phyloP scores from a whole-genome alignment of 139 green algal species.

The Raphidocelis subcapitata region DNA sequence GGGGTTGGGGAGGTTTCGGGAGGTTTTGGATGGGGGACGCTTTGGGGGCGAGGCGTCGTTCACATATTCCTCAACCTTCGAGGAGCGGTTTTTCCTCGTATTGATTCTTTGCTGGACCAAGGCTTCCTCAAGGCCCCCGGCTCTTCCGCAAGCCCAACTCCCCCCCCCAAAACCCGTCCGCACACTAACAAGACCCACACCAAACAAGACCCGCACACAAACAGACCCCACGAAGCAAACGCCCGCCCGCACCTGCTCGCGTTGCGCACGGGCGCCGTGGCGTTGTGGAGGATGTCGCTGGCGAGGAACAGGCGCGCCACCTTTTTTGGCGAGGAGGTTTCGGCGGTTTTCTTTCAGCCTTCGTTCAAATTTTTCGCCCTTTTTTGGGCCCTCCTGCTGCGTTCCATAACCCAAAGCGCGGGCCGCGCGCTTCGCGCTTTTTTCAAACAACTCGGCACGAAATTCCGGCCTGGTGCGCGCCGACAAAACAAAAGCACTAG shows the following conservation, averaged over 20 bases:
- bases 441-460: too few species aligned
- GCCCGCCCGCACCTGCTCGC: slow-evolving; percentile 47
- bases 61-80: too few species aligned
- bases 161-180: too few species aligned
- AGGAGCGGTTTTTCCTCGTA: too few species aligned
- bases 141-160: too few species aligned
- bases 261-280: slow-evolving; percentile 83
- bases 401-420: background rate
- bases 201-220: background rate
- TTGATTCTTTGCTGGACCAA: too few species aligned
- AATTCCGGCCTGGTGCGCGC: too few species aligned
- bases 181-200: too few species aligned
- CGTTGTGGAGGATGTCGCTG: slow-evolving; percentile 96
- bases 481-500: too few species aligned
- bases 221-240: background rate
- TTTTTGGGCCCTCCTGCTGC: background rate
- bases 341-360: slow-evolving; percentile 22
- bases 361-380: background rate
- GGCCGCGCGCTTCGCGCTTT: background rate
- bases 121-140: too few species aligned
- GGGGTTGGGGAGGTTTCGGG: too few species aligned
- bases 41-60: background rate
- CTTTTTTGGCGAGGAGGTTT: slow-evolving; percentile 86
- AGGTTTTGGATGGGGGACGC: too few species aligned
- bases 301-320: slow-evolving; percentile 87